A percentile compares a stretch with the other conserved stretches of the same genome.
phyloP scores from a whole-genome alignment of 2,329 filamentous ascomycete genomes.

The Aspergillus piperis region DNA sequence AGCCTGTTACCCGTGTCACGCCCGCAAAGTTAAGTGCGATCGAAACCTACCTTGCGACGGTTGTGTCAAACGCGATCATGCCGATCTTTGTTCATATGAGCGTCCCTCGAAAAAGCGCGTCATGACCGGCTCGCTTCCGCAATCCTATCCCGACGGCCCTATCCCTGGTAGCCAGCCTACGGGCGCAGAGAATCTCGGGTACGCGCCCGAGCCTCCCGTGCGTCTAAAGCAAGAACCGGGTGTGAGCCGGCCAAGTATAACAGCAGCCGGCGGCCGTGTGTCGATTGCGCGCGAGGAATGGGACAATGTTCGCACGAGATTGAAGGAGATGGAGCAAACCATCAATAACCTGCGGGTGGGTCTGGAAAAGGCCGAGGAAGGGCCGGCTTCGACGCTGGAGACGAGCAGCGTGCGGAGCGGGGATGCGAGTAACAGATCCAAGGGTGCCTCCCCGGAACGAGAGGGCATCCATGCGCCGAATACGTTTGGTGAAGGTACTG shows the following conservation, averaged over 20 bases:
- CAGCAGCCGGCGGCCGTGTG: conserved; percentile 29
- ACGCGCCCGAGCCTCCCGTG: conserved; percentile 23
- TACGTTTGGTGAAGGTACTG: conserved; percentile 60
- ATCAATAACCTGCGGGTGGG: conserved; percentile 43
- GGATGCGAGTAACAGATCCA: conserved; percentile 34
- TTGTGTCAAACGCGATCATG: conserved; percentile 52
- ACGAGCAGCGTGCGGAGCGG: conserved; percentile 35
- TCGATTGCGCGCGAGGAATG: conserved; percentile 47
- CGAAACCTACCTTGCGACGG: conserved; percentile 52
- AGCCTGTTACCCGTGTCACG: conserved; percentile 50
- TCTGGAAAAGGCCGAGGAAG: conserved; percentile 41
- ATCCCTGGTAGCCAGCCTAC: conserved; percentile 14
- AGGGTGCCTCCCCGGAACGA: conserved; percentile 40
- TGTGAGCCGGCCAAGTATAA: conserved; percentile 12
- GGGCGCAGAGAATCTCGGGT: conserved; percentile 14
- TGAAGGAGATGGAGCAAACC: conserved; percentile 48
- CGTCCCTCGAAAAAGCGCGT: conserved; percentile 50
- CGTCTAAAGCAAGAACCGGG: conserved; percentile 29
- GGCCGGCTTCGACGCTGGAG: conserved; percentile 25
- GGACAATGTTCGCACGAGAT: conserved; percentile 44
- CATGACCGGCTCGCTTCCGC: conserved; percentile 23
- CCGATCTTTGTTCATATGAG: conserved; percentile 52
- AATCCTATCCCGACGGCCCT: conserved; percentile 27
- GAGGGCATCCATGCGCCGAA: conserved; percentile 64
- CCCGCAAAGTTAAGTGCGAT: conserved; percentile 53